Percentiles rank a stretch among this genome's conserved stretches.
Evolutionary conservation across 352 stramenopile species (phyloP).

Genomic region (Globisporangium cederbergense): DNA sequence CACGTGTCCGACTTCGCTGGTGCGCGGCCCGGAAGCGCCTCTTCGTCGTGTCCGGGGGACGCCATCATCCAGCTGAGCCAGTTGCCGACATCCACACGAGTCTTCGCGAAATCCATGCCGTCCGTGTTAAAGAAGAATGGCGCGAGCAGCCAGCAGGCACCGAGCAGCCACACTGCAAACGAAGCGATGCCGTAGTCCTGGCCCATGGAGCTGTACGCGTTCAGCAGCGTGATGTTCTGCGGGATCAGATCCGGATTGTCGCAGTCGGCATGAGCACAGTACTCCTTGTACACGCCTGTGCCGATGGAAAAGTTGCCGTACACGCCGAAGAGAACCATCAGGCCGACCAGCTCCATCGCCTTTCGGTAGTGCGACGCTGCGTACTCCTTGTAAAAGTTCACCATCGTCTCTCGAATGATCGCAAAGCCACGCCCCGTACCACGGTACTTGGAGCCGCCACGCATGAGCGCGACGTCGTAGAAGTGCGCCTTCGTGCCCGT

Average conservation of each 20-base stretch:
- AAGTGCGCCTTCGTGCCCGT: constrained; percentile 85
- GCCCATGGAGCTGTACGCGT: constrained; percentile 80
- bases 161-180: constrained; percentile 86
- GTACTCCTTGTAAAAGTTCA: constrained; percentile 88
- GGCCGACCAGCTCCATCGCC: constrained; percentile 68
- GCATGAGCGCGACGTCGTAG: constrained; percentile 85
- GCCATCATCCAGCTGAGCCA: constrained; percentile 84
- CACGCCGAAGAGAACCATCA: constrained; percentile 81
- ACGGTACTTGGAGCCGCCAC: constrained; percentile 82
- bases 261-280: constrained; percentile 52
- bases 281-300: constrained; percentile 43
- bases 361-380: constrained; percentile 81
- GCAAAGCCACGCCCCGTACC: constrained; percentile 81
- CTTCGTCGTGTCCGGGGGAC: constrained; percentile 41
- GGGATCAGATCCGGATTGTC: constrained; percentile 53
- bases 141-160: constrained; percentile 71
- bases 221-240: constrained; percentile 65
- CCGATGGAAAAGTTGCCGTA: constrained; percentile 82
- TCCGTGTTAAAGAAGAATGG: constrained; percentile 89
- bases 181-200: constrained; percentile 86
- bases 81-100: constrained; percentile 74
- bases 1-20: constrained; percentile 50
- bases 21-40: constrained; percentile 39
- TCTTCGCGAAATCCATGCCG: constrained; percentile 85
- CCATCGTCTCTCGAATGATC: constrained; percentile 80